Base-by-base conservation (phyloP, 2,329 filamentous ascomycete genomes). In the Fusarium tuaranense region DNA sequence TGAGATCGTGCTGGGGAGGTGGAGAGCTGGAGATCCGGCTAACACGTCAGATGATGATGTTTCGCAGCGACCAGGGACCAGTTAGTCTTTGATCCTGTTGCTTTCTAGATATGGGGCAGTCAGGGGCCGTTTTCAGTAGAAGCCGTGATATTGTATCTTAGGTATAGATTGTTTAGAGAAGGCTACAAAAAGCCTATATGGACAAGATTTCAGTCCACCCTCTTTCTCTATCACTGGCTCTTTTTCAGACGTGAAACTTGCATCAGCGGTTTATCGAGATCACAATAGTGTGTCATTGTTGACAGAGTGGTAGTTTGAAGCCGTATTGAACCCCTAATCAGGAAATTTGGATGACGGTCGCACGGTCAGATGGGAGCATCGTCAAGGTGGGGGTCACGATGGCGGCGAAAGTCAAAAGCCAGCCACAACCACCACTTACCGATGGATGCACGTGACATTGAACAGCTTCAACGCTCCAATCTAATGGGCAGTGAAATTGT, bases 1-100 rank as follows among this genome's bases (percentile, higher is more conserved):
- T 36, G 60, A 60, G 22, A 60, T 55, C 34, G 60, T 64, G 39
- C 27, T 71, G 13, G 64, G 65, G n/a, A 62, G n/a, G 27, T 51
- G 25, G 27, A 32, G 48, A 18, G 32, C 51, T n/a, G 10, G 51
- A 30, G 18, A 34, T 9, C 27, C 4, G 51, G 27, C 18, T 14
- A n/a, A 55, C 7, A 55, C 51, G 12, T 55, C 51, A 5, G 27
- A 55, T 55, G 48, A 53, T 30, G 51, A 55, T 34, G n/a, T 34
- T n/a, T 12, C 48, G 10, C 48, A 13, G 22, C 46, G 46, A 27
- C 5, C 22, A 32, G 48, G 48, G 48, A 53, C 27, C 32, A 25
- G 13, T 8, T 53, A 53, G 27, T 53, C 9, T 8, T 9, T 9
- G 9, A 14, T n/a, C 12, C 13, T 51, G 25, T 51, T 12, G 14